phyloP scores from a whole-genome alignment of 768 basidiomycete genomes.

The Russula olivacea region DNA sequence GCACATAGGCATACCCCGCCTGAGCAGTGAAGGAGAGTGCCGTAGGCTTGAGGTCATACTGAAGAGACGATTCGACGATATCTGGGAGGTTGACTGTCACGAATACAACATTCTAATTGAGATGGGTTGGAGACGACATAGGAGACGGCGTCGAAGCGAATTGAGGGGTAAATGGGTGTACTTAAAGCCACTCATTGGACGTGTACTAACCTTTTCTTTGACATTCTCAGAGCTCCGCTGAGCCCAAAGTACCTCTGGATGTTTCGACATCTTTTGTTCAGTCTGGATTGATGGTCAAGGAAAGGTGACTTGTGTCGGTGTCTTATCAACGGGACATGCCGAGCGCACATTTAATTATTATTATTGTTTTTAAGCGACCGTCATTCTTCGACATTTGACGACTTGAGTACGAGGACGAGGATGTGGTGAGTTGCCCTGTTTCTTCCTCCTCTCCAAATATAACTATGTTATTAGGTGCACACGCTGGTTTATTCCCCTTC shows the following conservation, averaged over 20 bases:
- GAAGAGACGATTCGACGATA: conserved; percentile 52
- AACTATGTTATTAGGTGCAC: conserved; percentile 54
- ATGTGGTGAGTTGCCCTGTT: conserved; percentile 51
- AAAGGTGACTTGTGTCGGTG: background rate
- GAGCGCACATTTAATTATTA: conserved; percentile 3
- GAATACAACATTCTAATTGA: conserved; percentile 77
- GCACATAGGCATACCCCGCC: conserved; percentile 46
- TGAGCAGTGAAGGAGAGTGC: conserved; percentile 59
- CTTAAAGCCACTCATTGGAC: conserved; percentile 9
- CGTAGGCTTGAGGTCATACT: conserved; percentile 53
- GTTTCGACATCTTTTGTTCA: conserved; percentile 31
- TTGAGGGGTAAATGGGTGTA: background rate
- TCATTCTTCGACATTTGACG: background rate
- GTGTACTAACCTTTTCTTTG: conserved; percentile 54
- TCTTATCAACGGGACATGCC: conserved; percentile 11
- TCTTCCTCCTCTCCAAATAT: background rate
- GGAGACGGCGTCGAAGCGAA: background rate
- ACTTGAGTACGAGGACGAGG: background rate
- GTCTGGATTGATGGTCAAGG: background rate
- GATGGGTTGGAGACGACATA: background rate
- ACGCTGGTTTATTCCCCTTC: conserved; percentile 75
- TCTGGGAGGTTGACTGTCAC: conserved; percentile 81
- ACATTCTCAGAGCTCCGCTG: conserved; percentile 72
- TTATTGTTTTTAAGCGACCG: background rate
- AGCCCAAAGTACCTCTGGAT: conserved; percentile 93